Evolutionary conservation across 768 basidiomycete species (phyloP), one percentile per base, ranked within the genome.

Genomic region (Amanita inopinata): DNA sequence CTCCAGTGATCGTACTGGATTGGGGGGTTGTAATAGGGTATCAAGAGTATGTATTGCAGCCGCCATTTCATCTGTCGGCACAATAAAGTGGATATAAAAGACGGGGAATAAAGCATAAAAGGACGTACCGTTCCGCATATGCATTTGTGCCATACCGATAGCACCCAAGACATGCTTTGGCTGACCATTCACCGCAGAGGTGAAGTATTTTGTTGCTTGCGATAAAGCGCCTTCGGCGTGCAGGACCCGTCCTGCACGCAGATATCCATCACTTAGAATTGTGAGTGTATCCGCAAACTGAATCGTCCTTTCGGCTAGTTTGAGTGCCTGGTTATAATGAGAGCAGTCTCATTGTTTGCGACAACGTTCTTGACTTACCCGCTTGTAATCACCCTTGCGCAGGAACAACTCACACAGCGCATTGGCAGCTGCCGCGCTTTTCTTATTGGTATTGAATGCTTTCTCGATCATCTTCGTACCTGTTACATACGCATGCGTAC

Each of bases 271-370:
- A 0, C 87, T 83, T 20, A 93, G 70, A 11, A 94, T 66, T 0
- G 86, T 72, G 23, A 89, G 67, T 0, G 86, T 90, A 53, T 98
- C 94, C 0, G 93, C 85, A 54, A 87, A 96, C 56, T 97, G 92
- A 30, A 98, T 80, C 0, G 92, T 84, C 39, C 92, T 76, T 54
- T 98, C 96, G 17, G 91, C 92, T 14, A 98, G 67, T 66, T 98
- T 99, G 33, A 94, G 59, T 0, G 91, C 89, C 80, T 91, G 43
- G 1, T 33, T 20, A 14, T 41, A 15, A 14, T 40, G 33, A 45
- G 38, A 48, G 40, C 35, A 18, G 36, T 31, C 10, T 5, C 18
- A 25, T 37, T 3, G 3, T 22, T 8, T 19, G 32, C 1, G 32
- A 17, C 39, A 39, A 37, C 47, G 28, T 36, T 14, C 28, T n/a